phyloP scores from a whole-genome alignment of 1,284 basidiomycete species.

The Tylopilus sp. region DNA sequence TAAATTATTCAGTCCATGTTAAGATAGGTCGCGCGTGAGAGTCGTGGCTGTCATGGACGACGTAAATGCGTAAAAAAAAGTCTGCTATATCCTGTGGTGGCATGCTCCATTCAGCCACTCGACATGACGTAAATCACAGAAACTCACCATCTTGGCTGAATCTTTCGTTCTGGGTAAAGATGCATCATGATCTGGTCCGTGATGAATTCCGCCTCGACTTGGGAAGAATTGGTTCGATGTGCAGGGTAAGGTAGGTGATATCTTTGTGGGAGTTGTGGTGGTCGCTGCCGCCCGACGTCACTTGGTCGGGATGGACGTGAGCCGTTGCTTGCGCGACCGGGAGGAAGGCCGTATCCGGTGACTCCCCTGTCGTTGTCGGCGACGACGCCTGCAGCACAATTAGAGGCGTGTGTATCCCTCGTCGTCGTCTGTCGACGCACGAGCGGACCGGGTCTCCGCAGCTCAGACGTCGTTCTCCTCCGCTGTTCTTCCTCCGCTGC shows the following conservation, averaged over 20 bases:
- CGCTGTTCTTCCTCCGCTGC: slow-evolving; percentile 30
- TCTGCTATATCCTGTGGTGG: slow-evolving; percentile 23
- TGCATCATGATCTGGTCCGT: slow-evolving; percentile 35
- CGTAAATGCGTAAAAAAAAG: slow-evolving; percentile 6
- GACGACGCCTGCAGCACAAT: background rate
- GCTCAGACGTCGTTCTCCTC: slow-evolving; percentile 26
- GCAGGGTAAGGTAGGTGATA: slow-evolving; percentile 14
- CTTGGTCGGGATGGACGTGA: slow-evolving; percentile 13
- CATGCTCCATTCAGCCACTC: background rate
- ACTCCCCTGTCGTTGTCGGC: slow-evolving; percentile 5
- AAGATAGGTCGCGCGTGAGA: slow-evolving; percentile 9
- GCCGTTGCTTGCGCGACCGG: slow-evolving; percentile 2
- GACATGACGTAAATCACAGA: background rate
- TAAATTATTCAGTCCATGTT: slow-evolving; percentile 20
- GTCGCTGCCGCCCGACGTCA: slow-evolving; percentile 14
- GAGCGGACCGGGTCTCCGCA: slow-evolving; percentile 24
- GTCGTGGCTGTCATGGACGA: slow-evolving; percentile 12
- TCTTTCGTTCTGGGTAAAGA: slow-evolving; percentile 31
- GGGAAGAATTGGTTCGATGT: slow-evolving; percentile 24
- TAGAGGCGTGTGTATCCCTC: slow-evolving; percentile 8
- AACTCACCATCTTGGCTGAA: slow-evolving; percentile 32
- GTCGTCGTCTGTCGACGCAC: slow-evolving; percentile 15
- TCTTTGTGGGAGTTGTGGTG: slow-evolving; percentile 15
- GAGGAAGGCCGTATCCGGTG: background rate
- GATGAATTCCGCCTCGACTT: slow-evolving; percentile 32